Base-by-base conservation (phyloP, 2,329 filamentous ascomycete genomes). In the Pseudogymnoascus sp. region DNA sequence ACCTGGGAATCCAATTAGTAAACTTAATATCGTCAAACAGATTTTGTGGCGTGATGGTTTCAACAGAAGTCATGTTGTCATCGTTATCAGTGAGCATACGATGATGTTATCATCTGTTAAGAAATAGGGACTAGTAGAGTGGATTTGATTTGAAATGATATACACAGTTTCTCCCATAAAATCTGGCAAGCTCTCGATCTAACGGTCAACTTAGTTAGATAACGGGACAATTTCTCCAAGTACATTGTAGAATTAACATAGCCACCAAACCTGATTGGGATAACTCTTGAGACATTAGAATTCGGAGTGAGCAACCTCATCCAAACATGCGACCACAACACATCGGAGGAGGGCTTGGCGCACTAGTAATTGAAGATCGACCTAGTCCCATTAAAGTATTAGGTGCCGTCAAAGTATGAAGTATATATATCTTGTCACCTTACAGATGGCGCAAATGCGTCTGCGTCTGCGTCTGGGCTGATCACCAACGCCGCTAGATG, bases 21-120 rank as follows among this genome's bases (percentile, higher is more conserved):
- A 21, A 56, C 21, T 29, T 53, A 29, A 17, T 31, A 17, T 31
- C 11, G 5, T 33, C 50, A 15, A 56, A 13, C 29, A 17, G 29
- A 56, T 33, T 19, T 56, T 56, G 50, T 56, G 50, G 50, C 50
- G 50, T 56, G 50, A 56, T 33, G 21, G 11, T 56, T 56, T 31
- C 26, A 26, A 13, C 46, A n/a, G 10, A 56, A 11, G 7, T 9
- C 50, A 56, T 56, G 50, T 33, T 19, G 50, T 56, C 50, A 56
- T 35, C 29, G 29, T 17, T n/a, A 19, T 19, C 10, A 15, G 10
- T 5, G 11, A 33, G 35, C 50, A 19, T 56, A 35, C 29, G 26
- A 11, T 33, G 11, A 56, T 33, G 29, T 21, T 56, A 33, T 56
- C 50, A 35, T 56, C 29, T 1, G 10, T 19, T 21, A 7, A 21